Base-by-base conservation (phyloP, 129 eudicot species). In the Chrysanthemum seticuspe region DNA sequence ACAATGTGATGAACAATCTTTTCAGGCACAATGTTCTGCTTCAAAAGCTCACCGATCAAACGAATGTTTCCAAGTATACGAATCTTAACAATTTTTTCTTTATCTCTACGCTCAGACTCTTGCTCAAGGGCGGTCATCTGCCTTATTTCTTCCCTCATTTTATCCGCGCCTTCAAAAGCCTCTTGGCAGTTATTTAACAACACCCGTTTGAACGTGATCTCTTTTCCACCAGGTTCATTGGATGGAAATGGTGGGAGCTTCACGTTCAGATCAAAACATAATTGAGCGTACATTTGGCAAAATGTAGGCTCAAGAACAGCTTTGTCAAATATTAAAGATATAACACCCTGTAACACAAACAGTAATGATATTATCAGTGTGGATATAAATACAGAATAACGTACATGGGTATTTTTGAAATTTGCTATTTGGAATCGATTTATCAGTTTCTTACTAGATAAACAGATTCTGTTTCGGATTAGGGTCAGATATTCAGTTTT, bases 241-340 rank as follows among this genome's bases (percentile, higher is more conserved):
- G 97, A 76, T 59, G 97, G 97, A 77, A 84, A 93, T 47, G 90
- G 82, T 75, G 95, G 92, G 34, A 93, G 92, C 74, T 87, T 93
- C 34, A 49, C 78, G 19, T 90, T 90, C 10, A 93, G 91, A 84
- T 90, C 91, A 6, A 88, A 93, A 67, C 98, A 93, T 55, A 93
- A 60, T 49, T 80, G 80, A 0, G 95, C 98, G 66, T 90, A 93
- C 98, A 90, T 95, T 3, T 91, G 97, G 82, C 99, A 95, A 76
- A 95, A 93, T 6, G 96, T 89, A n/a, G 98, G 97, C 76, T 93
- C 98, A 45, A 87, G 82, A n/a, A 93, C 89, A 44, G 93, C 98
- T 79, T 93, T 87, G 87, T 90, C 96, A 77, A 90, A 90, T 79
- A 93, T 93, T 87, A 86, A 80, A n/a, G 96, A 82, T 63, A 90